These are phyloP conservation scores for Neofusicoccum ribis DNA, from an alignment of 2,329 filamentous ascomycete species.

Conservation along the genomic window DNA sequence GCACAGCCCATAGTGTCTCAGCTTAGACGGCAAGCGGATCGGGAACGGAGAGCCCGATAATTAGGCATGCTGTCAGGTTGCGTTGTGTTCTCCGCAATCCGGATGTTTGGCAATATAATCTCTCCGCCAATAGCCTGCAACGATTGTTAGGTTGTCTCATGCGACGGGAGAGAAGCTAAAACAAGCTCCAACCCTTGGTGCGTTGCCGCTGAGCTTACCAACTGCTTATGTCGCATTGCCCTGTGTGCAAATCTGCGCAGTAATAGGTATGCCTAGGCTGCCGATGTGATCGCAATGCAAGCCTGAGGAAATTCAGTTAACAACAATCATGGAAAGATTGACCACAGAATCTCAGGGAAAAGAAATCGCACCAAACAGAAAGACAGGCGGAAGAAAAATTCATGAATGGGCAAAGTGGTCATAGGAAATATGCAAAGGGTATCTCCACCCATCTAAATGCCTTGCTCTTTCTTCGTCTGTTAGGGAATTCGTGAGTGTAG, in stretches of 20 bases:
- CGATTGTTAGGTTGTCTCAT: background rate
- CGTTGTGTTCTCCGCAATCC: background rate
- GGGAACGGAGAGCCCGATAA: background rate
- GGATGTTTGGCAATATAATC: background rate
- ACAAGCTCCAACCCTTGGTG: background rate
- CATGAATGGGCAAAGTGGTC: background rate
- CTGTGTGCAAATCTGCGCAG: background rate
- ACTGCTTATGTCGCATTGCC: background rate
- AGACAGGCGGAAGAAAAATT: background rate
- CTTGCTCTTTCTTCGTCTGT: background rate
- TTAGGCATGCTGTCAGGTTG: background rate
- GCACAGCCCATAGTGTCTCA: background rate
- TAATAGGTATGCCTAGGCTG: no score
- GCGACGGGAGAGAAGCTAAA: background rate
- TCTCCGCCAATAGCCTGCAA: slow-evolving; percentile 4
- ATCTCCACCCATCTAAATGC: background rate
- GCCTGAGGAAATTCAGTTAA: no score
- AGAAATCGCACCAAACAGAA: background rate
- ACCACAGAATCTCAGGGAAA: no score
- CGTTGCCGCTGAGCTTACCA: background rate
- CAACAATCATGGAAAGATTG: no score
- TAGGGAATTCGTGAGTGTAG: background rate
- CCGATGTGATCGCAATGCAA: no score
- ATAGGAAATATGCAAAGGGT: background rate
- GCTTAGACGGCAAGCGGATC: background rate